Base-by-base conservation (phyloP, 768 basidiomycete species). In the Kwoniella mangroviensis region DNA sequence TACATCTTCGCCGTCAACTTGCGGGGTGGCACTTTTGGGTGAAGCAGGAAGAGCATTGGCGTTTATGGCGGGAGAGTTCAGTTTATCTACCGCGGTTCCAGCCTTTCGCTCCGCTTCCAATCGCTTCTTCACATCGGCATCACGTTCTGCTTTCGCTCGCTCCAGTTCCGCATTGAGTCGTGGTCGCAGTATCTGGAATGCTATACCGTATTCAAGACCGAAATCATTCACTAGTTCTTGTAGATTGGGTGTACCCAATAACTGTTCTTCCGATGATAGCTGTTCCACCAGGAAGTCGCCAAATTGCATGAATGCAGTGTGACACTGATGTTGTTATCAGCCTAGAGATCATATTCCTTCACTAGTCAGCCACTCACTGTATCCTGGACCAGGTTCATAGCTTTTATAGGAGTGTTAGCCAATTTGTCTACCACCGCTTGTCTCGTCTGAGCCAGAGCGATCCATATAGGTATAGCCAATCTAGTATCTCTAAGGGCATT, bases 181-280 rank as follows among this genome's bases (percentile, higher is more conserved):
- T 2, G 96, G 94, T 17, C 97, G 89, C 49, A 93, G 87, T 67
- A 98, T 90, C 79, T 95, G 93, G 92, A 98, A 97, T 63, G 94
- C 93, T 66, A 97, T 90, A 13, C 92, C 88, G 45, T 91, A 89
- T 68, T 90, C 89, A 55, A 99, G 88, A 7, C 91, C 92, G 82
- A 91, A 98, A 49, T 86, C 86, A 62, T 87, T 85, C 63, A 89
- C 89, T 10, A 98, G 87, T 34, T 92, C 90, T 1, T 85, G 84
- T 11, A 97, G 84, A 19, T 91, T 84, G 4, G 96, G 95, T 6
- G 95, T 84, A 24, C 93, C 85, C 75, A 87, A 88, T 53, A 86
- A 86, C 76, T 94, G 95, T 65, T 92, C 91, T 66, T 89, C 86
- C 0, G 90, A 84, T 17, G 88, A 79, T 22, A 96, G 84, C 12